Percentiles rank a stretch among this genome's conserved stretches.
Conservation (phyloP, 371 early-diverging fungal species). For the Mortierella sp. region DNA sequence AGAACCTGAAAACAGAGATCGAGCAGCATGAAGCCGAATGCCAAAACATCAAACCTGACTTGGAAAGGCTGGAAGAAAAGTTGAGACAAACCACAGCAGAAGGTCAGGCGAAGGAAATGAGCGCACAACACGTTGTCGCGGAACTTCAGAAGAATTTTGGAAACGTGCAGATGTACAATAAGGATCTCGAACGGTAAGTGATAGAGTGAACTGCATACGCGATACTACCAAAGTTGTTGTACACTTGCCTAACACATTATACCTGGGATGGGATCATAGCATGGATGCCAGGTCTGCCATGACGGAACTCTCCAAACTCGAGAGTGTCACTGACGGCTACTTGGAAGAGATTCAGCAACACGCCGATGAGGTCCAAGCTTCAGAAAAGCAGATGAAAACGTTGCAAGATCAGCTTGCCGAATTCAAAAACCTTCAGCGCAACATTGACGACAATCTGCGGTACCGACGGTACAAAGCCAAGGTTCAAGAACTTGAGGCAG, state of each 20-base stretch:
- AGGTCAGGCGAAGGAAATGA: constrained; percentile 46
- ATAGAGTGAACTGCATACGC: too few relatives aligned
- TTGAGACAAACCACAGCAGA: constrained; percentile 10
- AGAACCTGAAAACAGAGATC: constrained; percentile 18
- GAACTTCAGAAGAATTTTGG: constrained; percentile 55
- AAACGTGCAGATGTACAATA: constrained; percentile 56
- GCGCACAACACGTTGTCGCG: constrained; percentile 41
- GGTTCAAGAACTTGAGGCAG: constrained; percentile 44
- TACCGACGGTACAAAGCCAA: constrained; percentile 60
- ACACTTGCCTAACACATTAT: neutral
- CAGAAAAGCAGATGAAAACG: constrained; percentile 47
- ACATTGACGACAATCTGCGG: constrained; percentile 76
- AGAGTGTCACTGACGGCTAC: constrained; percentile 22
- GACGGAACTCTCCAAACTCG: constrained; percentile 34
- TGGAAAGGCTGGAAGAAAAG: constrained; percentile 22
- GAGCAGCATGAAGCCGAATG: constrained; percentile 53
- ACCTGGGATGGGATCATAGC: neutral
- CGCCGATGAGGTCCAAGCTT: constrained; percentile 21
- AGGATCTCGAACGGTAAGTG: constrained; percentile 57
- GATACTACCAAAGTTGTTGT: too few relatives aligned
- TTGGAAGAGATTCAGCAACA: constrained; percentile 47
- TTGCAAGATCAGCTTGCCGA: constrained; percentile 63
- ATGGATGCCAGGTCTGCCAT: constrained; percentile 26
- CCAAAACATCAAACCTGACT: constrained; percentile 26
- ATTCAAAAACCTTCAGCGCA: constrained; percentile 63